Conservation (phyloP, 192 early-diverging fungal genomes). For the Coemansia reversa region DNA sequence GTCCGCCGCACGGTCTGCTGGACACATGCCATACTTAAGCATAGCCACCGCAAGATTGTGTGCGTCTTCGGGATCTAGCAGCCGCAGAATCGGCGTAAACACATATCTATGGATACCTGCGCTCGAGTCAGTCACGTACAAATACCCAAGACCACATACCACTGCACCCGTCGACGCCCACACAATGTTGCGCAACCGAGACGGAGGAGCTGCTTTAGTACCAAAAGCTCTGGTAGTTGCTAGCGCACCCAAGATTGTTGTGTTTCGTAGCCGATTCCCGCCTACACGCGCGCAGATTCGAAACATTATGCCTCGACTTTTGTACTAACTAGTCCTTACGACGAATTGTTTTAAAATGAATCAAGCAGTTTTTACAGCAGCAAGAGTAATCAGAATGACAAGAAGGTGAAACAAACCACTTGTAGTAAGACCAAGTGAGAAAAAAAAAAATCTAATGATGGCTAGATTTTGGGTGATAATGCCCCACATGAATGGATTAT, state of each 20-base stretch:
- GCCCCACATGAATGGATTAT: slow-evolving; percentile 24
- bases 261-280: background rate
- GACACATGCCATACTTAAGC: slow-evolving; percentile 62
- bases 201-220: slow-evolving; percentile 29
- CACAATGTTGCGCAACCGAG: slow-evolving; percentile 22
- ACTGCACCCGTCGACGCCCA: slow-evolving; percentile 43
- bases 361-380: slow-evolving; percentile 6
- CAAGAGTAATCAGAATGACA: slow-evolving; percentile 1
- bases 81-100: slow-evolving; percentile 67
- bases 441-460: slow-evolving; percentile 4
- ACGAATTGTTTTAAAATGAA: background rate
- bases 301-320: slow-evolving; percentile 14
- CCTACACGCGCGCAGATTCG: slow-evolving; percentile 19
- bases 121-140: slow-evolving; percentile 71
- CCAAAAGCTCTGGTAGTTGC: slow-evolving; percentile 16
- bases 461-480: slow-evolving; percentile 12
- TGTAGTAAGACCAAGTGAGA: background rate
- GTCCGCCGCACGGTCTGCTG: slow-evolving; percentile 63
- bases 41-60: slow-evolving; percentile 67
- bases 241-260: slow-evolving; percentile 1
- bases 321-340: too few relatives aligned
- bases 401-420: background rate
- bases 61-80: slow-evolving; percentile 70
- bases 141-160: slow-evolving; percentile 48
- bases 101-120: slow-evolving; percentile 68